These are phyloP conservation scores for Termitomyces sp. DNA, from an alignment of 768 basidiomycete genomes.

Conservation along the genomic window DNA sequence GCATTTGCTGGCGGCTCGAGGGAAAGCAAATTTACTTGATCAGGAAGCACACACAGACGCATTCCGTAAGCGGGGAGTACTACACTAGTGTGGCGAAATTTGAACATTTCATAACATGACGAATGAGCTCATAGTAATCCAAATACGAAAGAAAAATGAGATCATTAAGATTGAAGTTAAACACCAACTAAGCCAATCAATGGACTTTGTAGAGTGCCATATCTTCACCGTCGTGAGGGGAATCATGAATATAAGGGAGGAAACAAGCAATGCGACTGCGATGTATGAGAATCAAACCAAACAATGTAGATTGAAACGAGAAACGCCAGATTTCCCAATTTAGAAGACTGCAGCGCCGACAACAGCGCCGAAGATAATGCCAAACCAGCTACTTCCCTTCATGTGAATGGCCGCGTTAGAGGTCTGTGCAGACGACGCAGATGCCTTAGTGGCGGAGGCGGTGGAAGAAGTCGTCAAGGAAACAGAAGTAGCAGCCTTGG, in stretches of 20 bases:
- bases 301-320: not conserved
- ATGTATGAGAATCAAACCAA: not conserved
- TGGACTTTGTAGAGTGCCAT: not conserved
- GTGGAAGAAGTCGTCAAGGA: conserved; percentile 17
- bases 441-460: conserved; percentile 10
- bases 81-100: not conserved
- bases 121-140: not conserved
- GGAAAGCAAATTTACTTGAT: too few relatives aligned
- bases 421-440: conserved; percentile 11
- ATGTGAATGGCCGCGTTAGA: conserved; percentile 21
- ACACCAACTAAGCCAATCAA: not conserved
- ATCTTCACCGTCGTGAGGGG: not conserved
- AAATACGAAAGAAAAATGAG: not conserved
- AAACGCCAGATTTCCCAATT: conserved; percentile 10
- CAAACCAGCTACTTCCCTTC: conserved; percentile 27
- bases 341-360: conserved; percentile 35
- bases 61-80: not conserved
- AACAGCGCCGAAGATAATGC: conserved; percentile 28
- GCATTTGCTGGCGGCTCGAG: too few relatives aligned
- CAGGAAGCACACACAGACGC: too few relatives aligned
- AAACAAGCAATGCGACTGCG: not conserved
- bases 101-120: too few relatives aligned
- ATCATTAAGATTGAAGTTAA: not conserved
- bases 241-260: not conserved
- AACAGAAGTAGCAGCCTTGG: conserved; percentile 17